Evolutionary conservation across 257 asterid genomes (phyloP), one percentile per base, ranked within the genome.

Genomic region (Prunella vulgaris): DNA sequence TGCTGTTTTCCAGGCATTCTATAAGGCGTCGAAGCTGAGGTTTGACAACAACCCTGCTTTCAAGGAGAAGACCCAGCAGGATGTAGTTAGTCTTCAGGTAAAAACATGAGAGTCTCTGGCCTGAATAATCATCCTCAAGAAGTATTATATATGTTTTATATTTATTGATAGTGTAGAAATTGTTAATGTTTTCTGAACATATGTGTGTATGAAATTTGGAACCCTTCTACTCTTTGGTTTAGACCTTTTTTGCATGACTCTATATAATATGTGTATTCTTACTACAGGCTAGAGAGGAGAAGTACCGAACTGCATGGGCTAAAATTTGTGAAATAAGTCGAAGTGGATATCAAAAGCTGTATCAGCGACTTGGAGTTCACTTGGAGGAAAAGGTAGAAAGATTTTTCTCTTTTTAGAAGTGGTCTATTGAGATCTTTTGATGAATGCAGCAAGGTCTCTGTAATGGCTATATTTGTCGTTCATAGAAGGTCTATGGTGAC

Each of bases 1-100:
- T 63, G 30, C 35, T 74, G 52, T 20, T 81, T 65, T 80, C 67
- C 81, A 93, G 97, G 85, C 76, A 69, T 87, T 93, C 74, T 93
- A 93, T 53, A 93, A 93, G 84, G 96, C 90, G 13, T 93, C 99
- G 4, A 90, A 93, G 86, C 74, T 70, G 75, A 88, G 84, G 82
- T 93, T 93, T 81, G 97, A 93, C 40, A 66, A 53, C 15, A 97
- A 93, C 76, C 73, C 90, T 67, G 90, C 18, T 20, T 93, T 93
- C 74, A 93, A 90, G 84, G 96, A 86, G 84, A 85, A 75, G 80
- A 97, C 99, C 46, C 97, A 90, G 57, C 72, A 25, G 70, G 99
- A 97, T 3, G 99, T 93, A 4, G 97, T 93, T 77, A 84, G 94
- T 84, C 97, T 90, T 72, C 96, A 93, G 99, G 99, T 93, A 78